Base-by-base conservation (phyloP, 768 basidiomycete species). In the Tylopilus vinaceipallidus region DNA sequence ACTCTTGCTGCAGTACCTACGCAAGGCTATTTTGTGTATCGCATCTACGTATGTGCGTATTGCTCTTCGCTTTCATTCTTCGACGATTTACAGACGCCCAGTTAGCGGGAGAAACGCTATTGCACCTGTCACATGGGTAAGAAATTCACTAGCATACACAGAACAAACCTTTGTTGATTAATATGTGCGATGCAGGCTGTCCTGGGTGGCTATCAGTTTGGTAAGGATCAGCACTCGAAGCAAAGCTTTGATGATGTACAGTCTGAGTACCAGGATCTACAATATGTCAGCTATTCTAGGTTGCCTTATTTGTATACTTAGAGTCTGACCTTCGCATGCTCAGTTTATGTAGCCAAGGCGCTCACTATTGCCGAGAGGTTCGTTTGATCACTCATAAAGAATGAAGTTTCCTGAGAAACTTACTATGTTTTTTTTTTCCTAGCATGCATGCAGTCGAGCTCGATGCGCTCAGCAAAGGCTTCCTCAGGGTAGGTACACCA, bases 11-110 rank as follows among this genome's bases (percentile, higher is more conserved):
- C 58, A 3, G 19, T 45, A 16, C 19, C 14, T 17, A 36, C 49
- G 0, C 57, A 60, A 29, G 53, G 49, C 0, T 59, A 37, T 35
- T 51, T 59, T 27, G 36, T 60, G 11, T 22, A 56, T 26, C 53
- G 57, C 39, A 37, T 59, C 36, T 59, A 60, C 2, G 0, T 22
- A 19, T 48, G 57, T 59, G 26, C 19, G 57, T 55, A 6, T 30
- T 11, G 2, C 3, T 3, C 11, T 17, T 2, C 19, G 10, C 20
- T 16, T 1, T 16, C 11, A 4, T 30, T 20, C n/a, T 4, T 5
- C 13, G 14, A 27, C 42, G n/a, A 24, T 24, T 42, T 16, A 59
- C 3, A 2, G 0, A 1, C 7, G 2, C 2, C 4, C 16, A 59
- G 58, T 59, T 22, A 49, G 40, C 1, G 33, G 37, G 39, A 58